Conservation (phyloP, 2,329 filamentous ascomycete species). For the Botryotinia narcissicola region DNA sequence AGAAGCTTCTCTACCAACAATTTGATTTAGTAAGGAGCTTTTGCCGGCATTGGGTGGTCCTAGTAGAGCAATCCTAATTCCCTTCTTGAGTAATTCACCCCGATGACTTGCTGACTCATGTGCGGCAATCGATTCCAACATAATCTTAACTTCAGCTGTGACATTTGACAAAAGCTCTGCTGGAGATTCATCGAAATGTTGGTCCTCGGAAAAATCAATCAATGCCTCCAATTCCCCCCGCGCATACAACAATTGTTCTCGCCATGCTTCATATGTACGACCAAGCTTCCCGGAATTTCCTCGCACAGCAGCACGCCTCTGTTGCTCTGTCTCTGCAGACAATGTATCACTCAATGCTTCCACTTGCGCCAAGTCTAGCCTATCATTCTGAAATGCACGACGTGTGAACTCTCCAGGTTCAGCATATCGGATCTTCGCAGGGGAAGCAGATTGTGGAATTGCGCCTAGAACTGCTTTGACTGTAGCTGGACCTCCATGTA, state of each 20-base stretch:
- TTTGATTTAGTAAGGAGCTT: conserved; percentile 84
- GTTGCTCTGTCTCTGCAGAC: conserved; percentile 81
- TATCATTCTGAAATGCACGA: conserved; percentile 82
- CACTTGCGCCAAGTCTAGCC: conserved; percentile 82
- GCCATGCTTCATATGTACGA: conserved; percentile 79
- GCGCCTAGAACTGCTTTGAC: conserved; percentile 81
- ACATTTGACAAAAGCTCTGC: conserved; percentile 69
- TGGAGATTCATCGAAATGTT: conserved; percentile 91
- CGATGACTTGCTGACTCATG: conserved; percentile 77
- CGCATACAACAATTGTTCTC: conserved; percentile 70
- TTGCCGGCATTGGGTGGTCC: conserved; percentile 95
- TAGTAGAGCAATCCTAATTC: conserved; percentile 81
- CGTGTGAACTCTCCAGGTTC: conserved; percentile 95
- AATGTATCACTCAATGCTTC: conserved; percentile 63
- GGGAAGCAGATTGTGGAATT: conserved; percentile 55
- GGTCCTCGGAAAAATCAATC: conserved; percentile 96
- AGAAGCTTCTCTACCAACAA: conserved; percentile 89
- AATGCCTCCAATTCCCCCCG: conserved; percentile 90
- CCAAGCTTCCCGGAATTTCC: conserved; percentile 70
- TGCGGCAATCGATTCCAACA: conserved; percentile 61
- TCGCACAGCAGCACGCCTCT: conserved; percentile 80
- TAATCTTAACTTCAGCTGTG: conserved; percentile 56
- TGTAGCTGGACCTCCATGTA: conserved; percentile 89
- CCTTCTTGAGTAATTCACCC: conserved; percentile 79
- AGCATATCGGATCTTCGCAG: conserved; percentile 68